A percentile compares a stretch with the other conserved stretches of the same genome.
Evolutionary conservation across 495 filamentous ascomycete species (phyloP).

Genomic region (Pseudomonodictys pantanalensis): DNA sequence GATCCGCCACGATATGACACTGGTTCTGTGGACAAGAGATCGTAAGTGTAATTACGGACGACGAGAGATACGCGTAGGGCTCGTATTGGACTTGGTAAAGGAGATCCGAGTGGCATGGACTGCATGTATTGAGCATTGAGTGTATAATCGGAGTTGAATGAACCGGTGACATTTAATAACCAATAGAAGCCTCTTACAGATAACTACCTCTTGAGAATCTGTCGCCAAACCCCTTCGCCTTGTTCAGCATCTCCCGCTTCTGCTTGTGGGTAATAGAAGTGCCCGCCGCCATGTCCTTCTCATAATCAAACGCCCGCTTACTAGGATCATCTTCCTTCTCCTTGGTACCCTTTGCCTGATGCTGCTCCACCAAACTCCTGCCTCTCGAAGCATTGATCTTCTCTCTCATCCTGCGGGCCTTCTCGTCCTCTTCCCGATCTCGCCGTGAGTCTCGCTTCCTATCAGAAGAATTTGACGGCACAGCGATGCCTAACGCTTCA

Average conservation of each 20-base stretch:
- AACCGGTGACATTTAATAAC: neutral
- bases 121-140: neutral
- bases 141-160: neutral
- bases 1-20: too few relatives aligned
- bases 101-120: neutral
- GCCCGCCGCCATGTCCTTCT: slow-evolving; percentile 88
- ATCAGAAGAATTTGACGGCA: slow-evolving; percentile 34
- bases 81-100: too few relatives aligned
- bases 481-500: slow-evolving; percentile 74
- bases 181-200: slow-evolving; percentile 45
- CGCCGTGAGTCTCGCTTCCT: slow-evolving; percentile 26
- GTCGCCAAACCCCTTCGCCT: slow-evolving; percentile 77
- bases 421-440: slow-evolving; percentile 43
- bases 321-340: slow-evolving; percentile 89
- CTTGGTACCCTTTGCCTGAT: slow-evolving; percentile 47
- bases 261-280: slow-evolving; percentile 69
- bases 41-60: too few relatives aligned
- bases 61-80: too few relatives aligned
- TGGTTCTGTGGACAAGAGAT: too few relatives aligned
- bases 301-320: slow-evolving; percentile 79
- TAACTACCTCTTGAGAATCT: slow-evolving; percentile 79
- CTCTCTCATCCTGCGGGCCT: slow-evolving; percentile 54
- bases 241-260: slow-evolving; percentile 74
- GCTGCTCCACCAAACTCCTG: slow-evolving; percentile 62
- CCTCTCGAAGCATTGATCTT: slow-evolving; percentile 63